phyloP scores from a whole-genome alignment of 2,329 filamentous ascomycete species.

The Ustulina deusta region DNA sequence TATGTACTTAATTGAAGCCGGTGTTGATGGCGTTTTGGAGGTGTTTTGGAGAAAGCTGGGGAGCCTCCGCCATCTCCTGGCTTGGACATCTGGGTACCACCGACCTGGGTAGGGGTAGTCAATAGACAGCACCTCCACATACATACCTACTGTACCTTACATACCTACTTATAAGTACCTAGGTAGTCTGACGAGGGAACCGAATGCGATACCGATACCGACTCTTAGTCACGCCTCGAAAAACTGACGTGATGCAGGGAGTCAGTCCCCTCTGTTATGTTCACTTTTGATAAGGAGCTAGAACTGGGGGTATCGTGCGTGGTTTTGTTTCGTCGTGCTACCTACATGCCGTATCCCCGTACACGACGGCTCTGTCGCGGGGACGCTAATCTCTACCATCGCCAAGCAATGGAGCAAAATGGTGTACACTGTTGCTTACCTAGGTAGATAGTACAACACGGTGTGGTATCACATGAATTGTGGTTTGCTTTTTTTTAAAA shows the following conservation, averaged over 20 bases:
- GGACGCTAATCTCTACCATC: not conserved
- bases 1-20: not conserved
- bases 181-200: not conserved
- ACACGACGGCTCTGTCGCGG: not conserved
- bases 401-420: not conserved
- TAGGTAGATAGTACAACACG: not conserved
- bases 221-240: not conserved
- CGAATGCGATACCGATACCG: conserved; percentile 36
- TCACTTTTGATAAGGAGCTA: not conserved
- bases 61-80: too few species aligned
- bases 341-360: not conserved
- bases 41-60: not conserved
- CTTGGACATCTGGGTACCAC: too few species aligned
- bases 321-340: not conserved
- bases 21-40: not conserved
- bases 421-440: not conserved
- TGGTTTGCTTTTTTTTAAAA: not conserved
- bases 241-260: not conserved
- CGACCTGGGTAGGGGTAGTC: not conserved
- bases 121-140: not conserved
- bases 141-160: too few species aligned
- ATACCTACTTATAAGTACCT: too few species aligned
- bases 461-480: not conserved
- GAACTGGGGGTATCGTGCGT: not conserved
- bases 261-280: not conserved